These are phyloP conservation scores for Plenodomus tracheiphilus DNA, from an alignment of 2,329 filamentous ascomycete species.

Conservation along the genomic window DNA sequence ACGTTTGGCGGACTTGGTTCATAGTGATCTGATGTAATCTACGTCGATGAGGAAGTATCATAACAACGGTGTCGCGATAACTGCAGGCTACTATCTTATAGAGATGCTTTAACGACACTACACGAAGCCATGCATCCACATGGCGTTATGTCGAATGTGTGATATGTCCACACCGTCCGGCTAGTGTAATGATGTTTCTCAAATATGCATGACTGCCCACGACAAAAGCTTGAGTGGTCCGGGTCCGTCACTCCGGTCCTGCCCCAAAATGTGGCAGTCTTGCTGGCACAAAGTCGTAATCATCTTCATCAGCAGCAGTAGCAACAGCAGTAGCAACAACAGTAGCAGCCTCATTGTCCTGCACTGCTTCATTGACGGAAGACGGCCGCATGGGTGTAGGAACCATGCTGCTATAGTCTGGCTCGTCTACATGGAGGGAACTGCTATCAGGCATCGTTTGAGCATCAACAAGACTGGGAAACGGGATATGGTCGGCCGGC, in stretches of 20 bases:
- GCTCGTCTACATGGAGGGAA: slow-evolving; percentile 34
- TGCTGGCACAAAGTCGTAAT: slow-evolving; percentile 38
- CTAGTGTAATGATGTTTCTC: not conserved
- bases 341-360: slow-evolving; percentile 6
- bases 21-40: slow-evolving; percentile 2
- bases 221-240: not conserved
- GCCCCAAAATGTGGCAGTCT: slow-evolving; percentile 37
- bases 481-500: slow-evolving; percentile 11
- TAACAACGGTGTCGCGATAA: not conserved
- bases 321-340: too few relatives aligned
- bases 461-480: slow-evolving; percentile 30
- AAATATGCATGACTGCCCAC: not conserved
- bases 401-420: slow-evolving; percentile 28
- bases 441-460: slow-evolving; percentile 38
- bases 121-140: too few relatives aligned
- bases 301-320: not conserved
- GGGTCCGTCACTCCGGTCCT: not conserved
- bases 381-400: slow-evolving; percentile 31
- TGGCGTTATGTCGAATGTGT: not conserved
- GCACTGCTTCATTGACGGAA: slow-evolving; percentile 21
- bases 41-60: not conserved
- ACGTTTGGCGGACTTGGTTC: slow-evolving; percentile 53
- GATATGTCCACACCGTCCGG: not conserved
- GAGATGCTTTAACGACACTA: too few relatives aligned
- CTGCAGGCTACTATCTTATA: too few relatives aligned